Evolutionary conservation across 2,329 filamentous ascomycete genomes (phyloP).

Genomic region (Scytalidium sp.): DNA sequence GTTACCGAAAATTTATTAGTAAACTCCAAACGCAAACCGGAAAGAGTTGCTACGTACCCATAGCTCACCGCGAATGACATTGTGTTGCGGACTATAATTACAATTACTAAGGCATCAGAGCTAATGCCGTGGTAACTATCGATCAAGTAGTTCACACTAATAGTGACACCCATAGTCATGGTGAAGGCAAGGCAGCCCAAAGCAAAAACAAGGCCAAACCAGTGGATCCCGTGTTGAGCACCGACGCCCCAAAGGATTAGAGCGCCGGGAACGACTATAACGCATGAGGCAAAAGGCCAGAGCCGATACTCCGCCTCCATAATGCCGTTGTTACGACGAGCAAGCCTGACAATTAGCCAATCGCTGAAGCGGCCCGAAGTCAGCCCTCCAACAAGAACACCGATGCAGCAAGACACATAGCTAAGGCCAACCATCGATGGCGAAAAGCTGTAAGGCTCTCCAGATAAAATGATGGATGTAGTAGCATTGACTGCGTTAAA

Average conservation of each 20-base stretch:
- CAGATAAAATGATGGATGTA: neutral
- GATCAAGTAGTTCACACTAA: slow-evolving; percentile 41
- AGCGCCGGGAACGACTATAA: slow-evolving; percentile 36
- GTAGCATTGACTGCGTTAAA: neutral
- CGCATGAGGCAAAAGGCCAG: slow-evolving; percentile 23
- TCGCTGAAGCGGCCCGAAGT: slow-evolving; percentile 19
- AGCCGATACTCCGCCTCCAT: slow-evolving; percentile 22
- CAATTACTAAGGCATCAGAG: slow-evolving; percentile 43
- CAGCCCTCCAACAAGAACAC: slow-evolving; percentile 12
- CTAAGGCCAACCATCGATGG: slow-evolving; percentile 24
- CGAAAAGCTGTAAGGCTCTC: slow-evolving; percentile 1
- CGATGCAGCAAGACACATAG: slow-evolving; percentile 20
- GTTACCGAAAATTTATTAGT: neutral
- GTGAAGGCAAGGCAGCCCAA: slow-evolving; percentile 41
- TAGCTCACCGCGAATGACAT: slow-evolving; percentile 48
- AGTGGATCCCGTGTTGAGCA: slow-evolving; percentile 39
- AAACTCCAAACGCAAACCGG: neutral
- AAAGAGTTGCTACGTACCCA: slow-evolving; percentile 23
- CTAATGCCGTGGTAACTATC: slow-evolving; percentile 43
- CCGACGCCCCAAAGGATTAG: slow-evolving; percentile 47
- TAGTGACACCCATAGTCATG: slow-evolving; percentile 37
- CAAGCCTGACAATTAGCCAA: slow-evolving; percentile 28
- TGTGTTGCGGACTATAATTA: slow-evolving; percentile 42
- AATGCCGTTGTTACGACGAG: slow-evolving; percentile 34
- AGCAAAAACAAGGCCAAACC: slow-evolving; percentile 40